Conservation (phyloP, 345 rosid species). For the Cardamine occulta region DNA sequence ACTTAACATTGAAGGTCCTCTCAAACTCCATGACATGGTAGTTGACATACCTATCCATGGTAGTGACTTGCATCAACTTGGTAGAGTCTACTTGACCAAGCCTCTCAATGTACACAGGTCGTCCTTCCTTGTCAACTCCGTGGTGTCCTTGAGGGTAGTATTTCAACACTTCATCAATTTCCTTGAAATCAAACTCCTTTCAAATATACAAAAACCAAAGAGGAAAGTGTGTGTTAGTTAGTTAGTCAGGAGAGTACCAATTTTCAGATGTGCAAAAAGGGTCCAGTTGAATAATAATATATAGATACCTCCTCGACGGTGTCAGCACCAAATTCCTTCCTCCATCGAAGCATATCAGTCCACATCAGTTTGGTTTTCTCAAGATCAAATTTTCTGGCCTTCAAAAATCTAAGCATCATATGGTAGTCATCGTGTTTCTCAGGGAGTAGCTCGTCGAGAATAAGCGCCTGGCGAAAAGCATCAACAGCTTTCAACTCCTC, state of each 20-base stretch:
- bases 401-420: constrained; percentile 88
- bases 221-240: background rate
- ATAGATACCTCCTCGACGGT: constrained; percentile 65
- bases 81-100: constrained; percentile 80
- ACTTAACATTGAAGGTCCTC: constrained; percentile 72
- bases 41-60: constrained; percentile 85
- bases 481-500: constrained; percentile 82
- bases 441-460: constrained; percentile 78
- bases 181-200: constrained; percentile 83
- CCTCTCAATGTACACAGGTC: constrained; percentile 92
- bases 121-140: constrained; percentile 91
- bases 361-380: constrained; percentile 96
- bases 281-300: background rate
- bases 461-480: constrained; percentile 77
- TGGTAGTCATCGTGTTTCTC: constrained; percentile 88
- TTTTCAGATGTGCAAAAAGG: background rate
- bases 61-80: constrained; percentile 93
- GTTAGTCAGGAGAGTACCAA: background rate
- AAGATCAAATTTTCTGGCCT: constrained; percentile 88
- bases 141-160: constrained; percentile 95
- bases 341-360: constrained; percentile 90
- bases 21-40: constrained; percentile 96
- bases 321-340: constrained; percentile 86
- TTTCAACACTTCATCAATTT: constrained; percentile 64
- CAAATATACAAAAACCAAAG: constrained; percentile 14